Base-by-base conservation (phyloP, 768 basidiomycete species). In the Omphalotus guepiniiformis region DNA sequence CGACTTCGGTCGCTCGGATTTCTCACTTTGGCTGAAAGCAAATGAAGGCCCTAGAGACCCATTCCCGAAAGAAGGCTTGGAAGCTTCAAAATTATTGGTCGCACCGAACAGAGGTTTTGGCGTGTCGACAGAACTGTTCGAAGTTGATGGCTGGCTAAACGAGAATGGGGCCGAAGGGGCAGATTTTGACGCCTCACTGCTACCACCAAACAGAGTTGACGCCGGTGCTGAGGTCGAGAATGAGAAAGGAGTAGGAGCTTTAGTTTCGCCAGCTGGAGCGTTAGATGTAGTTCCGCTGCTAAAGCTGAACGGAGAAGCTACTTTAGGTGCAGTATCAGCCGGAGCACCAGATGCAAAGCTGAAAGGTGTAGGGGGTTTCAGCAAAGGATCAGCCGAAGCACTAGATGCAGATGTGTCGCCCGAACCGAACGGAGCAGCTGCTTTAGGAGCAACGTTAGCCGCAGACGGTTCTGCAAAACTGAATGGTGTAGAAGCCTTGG, bases 1-100 rank as follows among this genome's bases (percentile, higher is more conserved):
- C 6, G 46, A 7, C 28, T 47, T 47, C 2, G 46, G 25, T 47
- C 6, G 46, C 15, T 47, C 46, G 16, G 39, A 7, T n/a, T 39
- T 37, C 25, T n/a, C 39, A 23, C 39, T 8, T 6, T 28, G 9
- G 23, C 39, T 39, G 15, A 39, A 28, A 8, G 40, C 39, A 30
- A 49, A 49, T 6, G 48, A 42, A 7, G 15, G 6, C 9, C 22
- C 4, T 9, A 4, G n/a, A 32, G 25, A 27, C 19, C 27, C 18
- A 35, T 21, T 36, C 38, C 32, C 44, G 18, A 35, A 46, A 19
- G 25, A 12, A 23, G 48, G n/a, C 22, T 42, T 42, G 26, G 11
- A n/a, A 26, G 12, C n/a, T 35, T 41, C 40, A 21, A 19, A 30
- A 19, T 13, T 41, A 13, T 28, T 21, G 35, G 39, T 11, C n/a